Evolutionary conservation across 345 rosid species (phyloP).

Genomic region (Mercurialis annua): DNA sequence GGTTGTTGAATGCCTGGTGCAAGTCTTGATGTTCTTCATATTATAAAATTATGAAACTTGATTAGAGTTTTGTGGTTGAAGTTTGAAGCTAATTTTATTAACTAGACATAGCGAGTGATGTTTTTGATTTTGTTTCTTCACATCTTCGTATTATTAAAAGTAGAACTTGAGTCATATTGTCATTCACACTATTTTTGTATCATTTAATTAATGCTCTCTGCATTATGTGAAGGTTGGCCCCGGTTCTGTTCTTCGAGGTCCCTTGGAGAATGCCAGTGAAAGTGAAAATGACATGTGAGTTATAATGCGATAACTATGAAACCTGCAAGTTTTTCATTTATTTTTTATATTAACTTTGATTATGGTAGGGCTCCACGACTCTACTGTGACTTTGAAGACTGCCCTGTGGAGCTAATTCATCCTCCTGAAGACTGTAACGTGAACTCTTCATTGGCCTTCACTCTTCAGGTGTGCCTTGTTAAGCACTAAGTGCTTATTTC

Average conservation of each 20-base stretch:
- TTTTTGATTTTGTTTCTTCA: background rate
- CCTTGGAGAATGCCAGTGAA: conserved; percentile 68
- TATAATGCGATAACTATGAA: background rate
- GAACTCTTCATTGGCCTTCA: conserved; percentile 84
- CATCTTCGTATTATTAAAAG: background rate
- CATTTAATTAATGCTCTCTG: conserved; percentile 11
- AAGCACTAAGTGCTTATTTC: conserved; percentile 23
- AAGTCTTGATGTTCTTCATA: background rate
- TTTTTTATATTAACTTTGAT: conserved; percentile 17
- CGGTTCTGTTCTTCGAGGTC: conserved; percentile 71
- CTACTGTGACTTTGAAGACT: conserved; percentile 67
- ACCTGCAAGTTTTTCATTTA: background rate
- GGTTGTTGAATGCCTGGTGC: background rate
- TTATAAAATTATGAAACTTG: conserved; percentile 8
- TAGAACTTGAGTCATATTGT: background rate
- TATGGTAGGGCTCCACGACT: conserved; percentile 63
- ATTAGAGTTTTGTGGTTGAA: background rate
- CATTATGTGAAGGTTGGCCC: conserved; percentile 67
- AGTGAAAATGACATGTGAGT: conserved; percentile 74
- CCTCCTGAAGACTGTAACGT: conserved; percentile 96
- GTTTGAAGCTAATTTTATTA: background rate
- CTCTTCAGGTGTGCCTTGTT: conserved; percentile 71
- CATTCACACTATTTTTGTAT: conserved; percentile 5
- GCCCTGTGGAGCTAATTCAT: conserved; percentile 78
- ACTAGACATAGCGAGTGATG: background rate